Evolutionary conservation across 2,329 filamentous ascomycete genomes (phyloP).

Genomic region (Fusarium floridanum): DNA sequence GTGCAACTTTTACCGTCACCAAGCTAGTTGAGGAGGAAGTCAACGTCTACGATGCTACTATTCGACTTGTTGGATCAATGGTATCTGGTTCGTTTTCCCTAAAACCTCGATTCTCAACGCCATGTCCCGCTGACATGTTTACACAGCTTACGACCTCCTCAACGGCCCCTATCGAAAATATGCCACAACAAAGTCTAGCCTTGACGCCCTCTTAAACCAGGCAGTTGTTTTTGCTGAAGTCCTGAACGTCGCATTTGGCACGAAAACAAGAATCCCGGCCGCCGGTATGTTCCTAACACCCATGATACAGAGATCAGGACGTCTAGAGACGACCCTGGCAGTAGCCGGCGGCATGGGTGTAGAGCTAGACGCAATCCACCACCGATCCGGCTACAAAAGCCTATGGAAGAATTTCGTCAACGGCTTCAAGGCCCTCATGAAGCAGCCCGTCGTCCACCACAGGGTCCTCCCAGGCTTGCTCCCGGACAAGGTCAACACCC

Average conservation of each 20-base stretch:
- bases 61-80: conserved; percentile 86
- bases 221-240: conserved; percentile 77
- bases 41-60: conserved; percentile 91
- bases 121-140: neutral
- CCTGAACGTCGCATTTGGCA: conserved; percentile 83
- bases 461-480: conserved; percentile 71
- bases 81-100: conserved; percentile 69
- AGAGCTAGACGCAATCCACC: conserved; percentile 71
- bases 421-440: conserved; percentile 77
- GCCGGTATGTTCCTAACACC: conserved; percentile 75
- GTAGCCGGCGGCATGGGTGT: conserved; percentile 83
- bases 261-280: conserved; percentile 78
- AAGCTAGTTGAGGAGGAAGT: conserved; percentile 57
- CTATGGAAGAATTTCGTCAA: conserved; percentile 76
- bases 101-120: neutral
- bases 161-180: conserved; percentile 72
- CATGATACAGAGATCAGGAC: conserved; percentile 60
- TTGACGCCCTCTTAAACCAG: conserved; percentile 74
- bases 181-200: conserved; percentile 54
- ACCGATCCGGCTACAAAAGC: conserved; percentile 76
- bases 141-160: conserved; percentile 77
- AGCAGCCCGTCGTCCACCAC: conserved; percentile 62
- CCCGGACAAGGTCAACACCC: conserved; percentile 79
- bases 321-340: conserved; percentile 77
- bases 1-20: conserved; percentile 77